Evolutionary conservation across 306 rosid species (phyloP), one percentile per base, ranked within the genome.

Genomic region (Gastrolobium bilobum): DNA sequence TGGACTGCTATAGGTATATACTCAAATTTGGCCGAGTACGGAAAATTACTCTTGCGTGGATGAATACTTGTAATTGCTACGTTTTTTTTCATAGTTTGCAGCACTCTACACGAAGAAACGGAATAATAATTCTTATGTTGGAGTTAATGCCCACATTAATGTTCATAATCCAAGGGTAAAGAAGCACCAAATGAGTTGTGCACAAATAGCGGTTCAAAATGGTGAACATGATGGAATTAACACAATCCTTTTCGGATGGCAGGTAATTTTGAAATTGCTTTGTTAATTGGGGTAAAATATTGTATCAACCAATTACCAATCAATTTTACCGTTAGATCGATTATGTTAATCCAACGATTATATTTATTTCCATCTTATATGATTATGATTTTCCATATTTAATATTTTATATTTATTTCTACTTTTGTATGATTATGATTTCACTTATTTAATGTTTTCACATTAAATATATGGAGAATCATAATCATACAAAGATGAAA

Each of bases 231-330:
- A 43, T 34, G 26, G 44, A 46, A 2, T 34, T 8, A 75, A 75
- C 68, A 8, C 71, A 2, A 61, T 75, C 34, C 59, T 60, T 46
- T 1, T 13, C 34, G 70, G 79, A 2, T 75, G 79, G 60, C 79
- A 75, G 37, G 78, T 73, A 29, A 2, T 10, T 52, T 35, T 33
- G 0, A 48, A 50, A 50, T 70, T 70, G 33, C 48, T 52, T 50
- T 48, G 4, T 11, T 48, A 48, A 13, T 11, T 48, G n/a, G n/a
- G n/a, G n/a, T n/a, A n/a, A n/a, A n/a, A n/a, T n/a, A n/a, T n/a
- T n/a, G n/a, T n/a, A n/a, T n/a, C n/a, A n/a, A n/a, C n/a, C n/a
- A n/a, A n/a, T n/a, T n/a, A n/a, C n/a, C n/a, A n/a, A n/a, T n/a
- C n/a, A n/a, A n/a, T n/a, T n/a, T n/a, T n/a, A n/a, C n/a, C n/a